Percentiles rank a stretch among this genome's conserved stretches.
Evolutionary conservation across 2,329 filamentous ascomycete genomes (phyloP).

Genomic region (Cryphonectria radicalis): DNA sequence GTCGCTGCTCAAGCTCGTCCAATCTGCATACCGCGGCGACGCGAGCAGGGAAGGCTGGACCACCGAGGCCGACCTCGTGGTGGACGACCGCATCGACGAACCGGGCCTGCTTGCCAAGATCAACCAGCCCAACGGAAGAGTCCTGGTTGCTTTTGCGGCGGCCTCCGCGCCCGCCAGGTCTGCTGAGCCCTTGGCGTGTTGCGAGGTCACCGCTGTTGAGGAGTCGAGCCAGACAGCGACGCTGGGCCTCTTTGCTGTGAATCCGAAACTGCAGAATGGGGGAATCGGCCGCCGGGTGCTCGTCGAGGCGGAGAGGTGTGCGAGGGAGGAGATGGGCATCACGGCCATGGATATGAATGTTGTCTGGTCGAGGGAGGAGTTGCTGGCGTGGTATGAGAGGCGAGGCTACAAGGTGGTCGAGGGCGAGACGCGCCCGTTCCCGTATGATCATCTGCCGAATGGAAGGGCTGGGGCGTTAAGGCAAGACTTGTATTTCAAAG

Average conservation of each 20-base stretch:
- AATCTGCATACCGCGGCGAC: slow-evolving; percentile 50
- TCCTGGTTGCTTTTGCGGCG: slow-evolving; percentile 40
- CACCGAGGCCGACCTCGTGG: slow-evolving; percentile 50
- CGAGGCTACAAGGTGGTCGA: slow-evolving; percentile 46
- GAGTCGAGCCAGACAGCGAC: slow-evolving; percentile 39
- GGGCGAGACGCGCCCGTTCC: slow-evolving; percentile 47
- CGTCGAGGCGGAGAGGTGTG: slow-evolving; percentile 45
- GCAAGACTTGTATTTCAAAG: slow-evolving; percentile 49
- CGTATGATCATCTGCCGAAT: slow-evolving; percentile 43
- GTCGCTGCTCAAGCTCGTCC: slow-evolving; percentile 44
- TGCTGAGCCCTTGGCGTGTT: slow-evolving; percentile 47
- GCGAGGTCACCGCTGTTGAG: slow-evolving; percentile 43
- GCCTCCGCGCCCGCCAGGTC: slow-evolving; percentile 12
- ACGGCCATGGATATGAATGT: slow-evolving; percentile 49
- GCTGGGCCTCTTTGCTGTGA: slow-evolving; percentile 55
- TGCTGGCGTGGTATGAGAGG: slow-evolving; percentile 51
- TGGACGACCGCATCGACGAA: slow-evolving; percentile 48
- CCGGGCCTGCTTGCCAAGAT: slow-evolving; percentile 46
- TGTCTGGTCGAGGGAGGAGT: slow-evolving; percentile 47
- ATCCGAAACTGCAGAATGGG: slow-evolving; percentile 46
- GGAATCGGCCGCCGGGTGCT: slow-evolving; percentile 50
- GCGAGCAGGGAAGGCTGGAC: slow-evolving; percentile 49
- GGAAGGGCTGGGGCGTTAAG: slow-evolving; percentile 40
- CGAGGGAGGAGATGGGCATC: slow-evolving; percentile 39
- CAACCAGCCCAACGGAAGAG: slow-evolving; percentile 39